A percentile compares a stretch with the other conserved stretches of the same genome.
phyloP scores from a whole-genome alignment of 2,329 filamentous ascomycete species.

The Gaeumannomyces tritici region DNA sequence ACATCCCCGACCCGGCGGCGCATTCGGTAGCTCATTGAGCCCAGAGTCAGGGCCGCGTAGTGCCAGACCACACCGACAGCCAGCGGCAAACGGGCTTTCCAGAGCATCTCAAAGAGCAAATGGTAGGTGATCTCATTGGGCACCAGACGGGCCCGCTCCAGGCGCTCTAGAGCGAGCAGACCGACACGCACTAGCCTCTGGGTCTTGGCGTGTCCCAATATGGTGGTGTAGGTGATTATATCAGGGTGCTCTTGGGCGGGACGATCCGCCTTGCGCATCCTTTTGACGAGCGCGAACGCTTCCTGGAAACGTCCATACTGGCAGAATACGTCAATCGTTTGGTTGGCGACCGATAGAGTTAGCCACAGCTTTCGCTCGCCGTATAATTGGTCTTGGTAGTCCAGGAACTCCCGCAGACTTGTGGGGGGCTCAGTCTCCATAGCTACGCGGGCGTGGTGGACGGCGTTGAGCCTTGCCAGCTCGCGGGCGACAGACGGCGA shows the following conservation, averaged over 20 bases:
- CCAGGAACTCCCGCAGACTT: conserved; percentile 24
- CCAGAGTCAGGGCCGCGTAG: conserved; percentile 17
- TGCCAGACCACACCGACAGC: conserved; percentile 22
- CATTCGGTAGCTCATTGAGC: conserved; percentile 16
- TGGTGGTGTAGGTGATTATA: conserved; percentile 23
- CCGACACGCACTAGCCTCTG: conserved; percentile 13
- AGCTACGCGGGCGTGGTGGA: conserved; percentile 31
- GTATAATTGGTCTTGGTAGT: conserved; percentile 30
- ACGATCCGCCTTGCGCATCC: conserved; percentile 13
- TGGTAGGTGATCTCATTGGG: conserved; percentile 24
- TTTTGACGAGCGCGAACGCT: conserved; percentile 20
- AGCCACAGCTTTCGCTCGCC: conserved; percentile 32
- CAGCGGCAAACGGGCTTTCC: conserved; percentile 20
- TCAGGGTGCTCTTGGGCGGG: conserved; percentile 14
- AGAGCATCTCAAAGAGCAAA: conserved; percentile 26
- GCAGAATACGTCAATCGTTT: conserved; percentile 31
- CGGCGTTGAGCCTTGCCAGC: conserved; percentile 32
- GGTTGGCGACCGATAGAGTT: conserved; percentile 22
- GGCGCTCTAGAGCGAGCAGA: conserved; percentile 13
- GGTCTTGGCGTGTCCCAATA: conserved; percentile 17
- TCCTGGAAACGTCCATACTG: conserved; percentile 24
- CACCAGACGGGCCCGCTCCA: conserved; percentile 8
- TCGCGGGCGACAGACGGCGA: conserved; percentile 22
- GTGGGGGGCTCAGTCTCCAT: conserved; percentile 1
- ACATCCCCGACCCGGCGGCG: conserved; percentile 12